Conservation (phyloP, 2,329 filamentous ascomycete genomes). For the Gliomastix tumulicola region DNA sequence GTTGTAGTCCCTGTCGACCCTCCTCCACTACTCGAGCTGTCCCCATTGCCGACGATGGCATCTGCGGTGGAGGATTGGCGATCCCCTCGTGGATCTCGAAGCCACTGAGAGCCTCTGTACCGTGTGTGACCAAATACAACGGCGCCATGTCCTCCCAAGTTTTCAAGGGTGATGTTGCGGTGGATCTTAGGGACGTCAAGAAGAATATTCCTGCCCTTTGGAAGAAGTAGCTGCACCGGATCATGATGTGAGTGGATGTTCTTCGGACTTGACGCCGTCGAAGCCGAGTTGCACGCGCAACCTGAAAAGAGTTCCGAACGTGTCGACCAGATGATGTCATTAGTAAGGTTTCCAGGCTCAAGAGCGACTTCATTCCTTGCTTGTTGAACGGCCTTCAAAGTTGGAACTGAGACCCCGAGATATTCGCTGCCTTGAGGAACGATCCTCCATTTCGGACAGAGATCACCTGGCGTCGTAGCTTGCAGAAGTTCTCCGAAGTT, state of each 20-base stretch:
- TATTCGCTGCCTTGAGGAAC: not conserved
- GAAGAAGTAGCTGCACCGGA: not conserved
- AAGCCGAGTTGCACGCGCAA: not conserved
- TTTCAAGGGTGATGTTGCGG: not conserved
- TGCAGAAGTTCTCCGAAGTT: not conserved
- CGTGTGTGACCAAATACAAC: not conserved
- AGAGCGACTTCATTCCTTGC: not conserved
- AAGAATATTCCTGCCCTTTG: not conserved
- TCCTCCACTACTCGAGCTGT: no score
- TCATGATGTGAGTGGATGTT: no score
- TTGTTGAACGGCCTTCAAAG: not conserved
- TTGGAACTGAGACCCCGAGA: not conserved
- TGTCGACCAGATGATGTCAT: not conserved
- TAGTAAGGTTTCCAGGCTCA: not conserved
- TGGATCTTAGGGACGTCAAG: not conserved
- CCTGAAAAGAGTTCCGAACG: not conserved
- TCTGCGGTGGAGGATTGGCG: no score
- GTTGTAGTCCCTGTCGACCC: no score
- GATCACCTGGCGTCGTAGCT: not conserved
- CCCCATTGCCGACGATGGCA: no score
- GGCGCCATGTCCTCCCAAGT: not conserved
- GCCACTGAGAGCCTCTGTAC: no score
- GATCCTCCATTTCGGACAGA: not conserved
- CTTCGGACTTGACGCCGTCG: fast-evolving
- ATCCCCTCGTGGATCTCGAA: no score